phyloP scores from a whole-genome alignment of 192 early-diverging fungal species.

The Dissophora globulifera region DNA sequence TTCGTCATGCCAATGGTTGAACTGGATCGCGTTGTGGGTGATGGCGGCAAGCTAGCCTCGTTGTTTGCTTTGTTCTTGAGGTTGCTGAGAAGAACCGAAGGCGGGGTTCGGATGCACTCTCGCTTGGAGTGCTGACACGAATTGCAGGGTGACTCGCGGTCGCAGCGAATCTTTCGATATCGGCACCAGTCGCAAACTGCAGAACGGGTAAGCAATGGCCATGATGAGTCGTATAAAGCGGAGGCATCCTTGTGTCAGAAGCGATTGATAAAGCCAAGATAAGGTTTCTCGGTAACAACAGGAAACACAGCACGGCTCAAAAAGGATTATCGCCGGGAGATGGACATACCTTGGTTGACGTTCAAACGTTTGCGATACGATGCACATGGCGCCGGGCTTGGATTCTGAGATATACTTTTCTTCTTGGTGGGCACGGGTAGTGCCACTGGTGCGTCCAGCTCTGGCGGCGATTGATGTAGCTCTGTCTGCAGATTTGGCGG shows the following conservation, averaged over 20 bases:
- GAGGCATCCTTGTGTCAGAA: too few species aligned
- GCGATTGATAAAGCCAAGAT: neutral
- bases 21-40: neutral
- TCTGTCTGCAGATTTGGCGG: neutral
- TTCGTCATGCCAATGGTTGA: constrained; percentile 30
- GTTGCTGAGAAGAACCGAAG: constrained; percentile 31
- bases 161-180: constrained; percentile 48
- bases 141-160: constrained; percentile 48
- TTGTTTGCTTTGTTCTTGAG: neutral
- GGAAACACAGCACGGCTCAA: too few species aligned
- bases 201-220: neutral
- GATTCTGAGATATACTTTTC: constrained; percentile 8
- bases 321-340: too few species aligned
- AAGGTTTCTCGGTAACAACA: constrained; percentile 4
- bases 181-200: constrained; percentile 53
- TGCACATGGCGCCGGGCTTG: constrained; percentile 33
- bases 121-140: constrained; percentile 52
- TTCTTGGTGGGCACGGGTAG: constrained; percentile 32
- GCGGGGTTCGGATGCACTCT: constrained; percentile 48
- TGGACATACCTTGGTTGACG: constrained; percentile 48
- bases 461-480: neutral
- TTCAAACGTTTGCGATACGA: constrained; percentile 49
- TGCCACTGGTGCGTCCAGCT: too few species aligned
- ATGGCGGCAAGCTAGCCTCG: too few species aligned
- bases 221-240: too few species aligned